phyloP scores from a whole-genome alignment of 2,329 filamentous ascomycete species.

The Botryotinia convoluta region DNA sequence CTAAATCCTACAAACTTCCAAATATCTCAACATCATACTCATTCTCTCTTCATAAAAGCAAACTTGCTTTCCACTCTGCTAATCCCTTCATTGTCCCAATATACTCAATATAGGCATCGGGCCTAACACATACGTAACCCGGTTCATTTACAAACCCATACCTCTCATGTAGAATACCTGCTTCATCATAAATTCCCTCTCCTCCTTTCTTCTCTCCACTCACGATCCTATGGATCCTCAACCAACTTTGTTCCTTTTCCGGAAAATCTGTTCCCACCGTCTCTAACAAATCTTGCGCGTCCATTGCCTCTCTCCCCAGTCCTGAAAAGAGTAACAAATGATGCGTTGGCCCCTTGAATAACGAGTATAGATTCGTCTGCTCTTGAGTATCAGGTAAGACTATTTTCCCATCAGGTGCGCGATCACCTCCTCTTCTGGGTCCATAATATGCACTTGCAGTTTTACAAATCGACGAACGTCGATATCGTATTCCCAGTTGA shows the following conservation, averaged over 20 bases:
- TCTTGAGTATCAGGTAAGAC: conserved; percentile 18
- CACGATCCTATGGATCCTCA: conserved; percentile 11
- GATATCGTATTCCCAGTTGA: conserved; percentile 46
- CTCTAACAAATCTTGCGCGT: conserved; percentile 24
- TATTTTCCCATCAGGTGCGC: conserved; percentile 44
- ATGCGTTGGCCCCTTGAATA: conserved; percentile 34
- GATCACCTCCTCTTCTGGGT: conserved; percentile 46
- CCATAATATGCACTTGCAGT: conserved; percentile 39
- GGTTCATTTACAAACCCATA: conserved; percentile 27
- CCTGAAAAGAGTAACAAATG: conserved; percentile 41
- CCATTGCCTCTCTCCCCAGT: conserved; percentile 15
- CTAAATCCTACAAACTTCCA: neutral
- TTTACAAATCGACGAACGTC: conserved; percentile 41
- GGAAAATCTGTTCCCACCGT: conserved; percentile 18
- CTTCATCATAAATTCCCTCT: conserved; percentile 23
- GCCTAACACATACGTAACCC: conserved; percentile 29
- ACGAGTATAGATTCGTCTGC: conserved; percentile 30
- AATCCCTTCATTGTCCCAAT: conserved; percentile 31
- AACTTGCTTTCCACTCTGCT: conserved; percentile 20
- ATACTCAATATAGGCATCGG: conserved; percentile 30
- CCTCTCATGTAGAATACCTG: conserved; percentile 30
- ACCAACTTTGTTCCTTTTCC: conserved; percentile 13
- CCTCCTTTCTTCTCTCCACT: conserved; percentile 9
- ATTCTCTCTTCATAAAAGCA: neutral
- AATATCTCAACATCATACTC: too few species aligned